Conservation (phyloP, 2,329 filamentous ascomycete species). For the Elsinoe ampelina region DNA sequence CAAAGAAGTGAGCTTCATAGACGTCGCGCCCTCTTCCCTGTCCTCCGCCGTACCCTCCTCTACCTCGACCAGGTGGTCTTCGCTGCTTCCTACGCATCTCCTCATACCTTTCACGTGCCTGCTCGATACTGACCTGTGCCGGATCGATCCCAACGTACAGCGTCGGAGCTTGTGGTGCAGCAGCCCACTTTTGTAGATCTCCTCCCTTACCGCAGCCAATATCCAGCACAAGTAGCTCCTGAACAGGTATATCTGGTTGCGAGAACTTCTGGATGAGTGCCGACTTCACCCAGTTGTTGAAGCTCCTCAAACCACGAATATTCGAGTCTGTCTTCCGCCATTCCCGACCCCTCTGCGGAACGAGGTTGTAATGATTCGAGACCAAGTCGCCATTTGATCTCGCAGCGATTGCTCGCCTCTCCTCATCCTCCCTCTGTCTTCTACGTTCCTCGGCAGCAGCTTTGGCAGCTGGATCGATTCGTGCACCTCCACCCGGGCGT, state of each 20-base stretch:
- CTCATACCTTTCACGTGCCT: conserved; percentile 75
- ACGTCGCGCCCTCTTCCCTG: conserved; percentile 38
- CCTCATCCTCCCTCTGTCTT: conserved; percentile 32
- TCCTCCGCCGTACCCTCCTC: conserved; percentile 38
- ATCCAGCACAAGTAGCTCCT: conserved; percentile 74
- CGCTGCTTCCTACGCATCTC: conserved; percentile 54
- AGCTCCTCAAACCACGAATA: conserved; percentile 86
- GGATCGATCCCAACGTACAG: conserved; percentile 93
- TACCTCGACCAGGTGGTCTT: conserved; percentile 27
- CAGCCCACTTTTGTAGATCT: conserved; percentile 91
- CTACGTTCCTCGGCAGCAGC: conserved; percentile 54
- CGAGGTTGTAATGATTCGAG: conserved; percentile 88
- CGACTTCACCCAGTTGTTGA: conserved; percentile 99
- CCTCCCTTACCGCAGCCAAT: conserved; percentile 96
- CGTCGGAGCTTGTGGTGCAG: conserved; percentile 80
- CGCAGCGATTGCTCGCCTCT: conserved; percentile 44
- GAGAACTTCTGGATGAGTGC: conserved; percentile 96
- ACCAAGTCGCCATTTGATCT: conserved; percentile 67
- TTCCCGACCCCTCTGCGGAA: conserved; percentile 84
- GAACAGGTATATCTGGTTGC: conserved; percentile 33
- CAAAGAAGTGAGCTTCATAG: conserved; percentile 79
- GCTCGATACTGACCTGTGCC: conserved; percentile 82
- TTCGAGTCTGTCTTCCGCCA: conserved; percentile 91
- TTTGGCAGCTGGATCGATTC: conserved; percentile 58
- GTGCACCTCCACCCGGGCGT: conserved; percentile 33